Percentiles rank a stretch among this genome's conserved stretches.
phyloP scores from a whole-genome alignment of 345 rosid species.

The Gossypium ekmanianum region DNA sequence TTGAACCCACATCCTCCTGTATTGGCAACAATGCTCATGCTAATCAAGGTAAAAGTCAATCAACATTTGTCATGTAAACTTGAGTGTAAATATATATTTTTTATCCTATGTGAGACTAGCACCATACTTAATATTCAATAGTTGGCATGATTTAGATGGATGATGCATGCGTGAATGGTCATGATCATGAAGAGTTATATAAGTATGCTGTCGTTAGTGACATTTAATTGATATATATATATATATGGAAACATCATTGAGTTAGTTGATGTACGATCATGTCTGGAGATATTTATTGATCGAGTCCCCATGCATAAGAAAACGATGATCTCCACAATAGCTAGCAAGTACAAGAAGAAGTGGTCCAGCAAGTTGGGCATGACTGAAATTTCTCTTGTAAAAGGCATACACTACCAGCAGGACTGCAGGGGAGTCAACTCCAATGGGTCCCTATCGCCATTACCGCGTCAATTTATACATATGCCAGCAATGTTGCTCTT shows the following conservation, averaged over 20 bases:
- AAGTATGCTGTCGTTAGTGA: not conserved
- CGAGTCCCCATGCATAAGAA: not conserved
- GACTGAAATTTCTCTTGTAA: not conserved
- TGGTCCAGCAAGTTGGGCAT: not conserved
- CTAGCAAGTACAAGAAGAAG: not conserved
- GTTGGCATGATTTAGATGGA: not conserved
- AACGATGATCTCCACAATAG: not conserved
- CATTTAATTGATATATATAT: not conserved
- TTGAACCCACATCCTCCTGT: accelerated
- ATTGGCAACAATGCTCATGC: too few relatives aligned
- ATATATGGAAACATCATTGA: not conserved
- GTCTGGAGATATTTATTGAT: not conserved
- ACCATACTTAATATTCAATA: too few relatives aligned
- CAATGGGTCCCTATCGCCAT: not conserved
- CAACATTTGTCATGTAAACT: too few relatives aligned
- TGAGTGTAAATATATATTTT: too few relatives aligned
- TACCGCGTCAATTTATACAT: not conserved
- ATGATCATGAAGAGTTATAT: not conserved
- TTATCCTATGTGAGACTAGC: too few relatives aligned
- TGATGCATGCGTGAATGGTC: not conserved
- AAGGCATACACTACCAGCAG: not conserved
- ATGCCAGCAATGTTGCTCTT: not conserved
- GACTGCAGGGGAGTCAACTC: not conserved
- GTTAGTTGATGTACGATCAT: not conserved
- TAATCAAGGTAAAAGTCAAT: too few relatives aligned